phyloP scores from a whole-genome alignment of 768 basidiomycete species.

The Rhodotorula diobovata region DNA sequence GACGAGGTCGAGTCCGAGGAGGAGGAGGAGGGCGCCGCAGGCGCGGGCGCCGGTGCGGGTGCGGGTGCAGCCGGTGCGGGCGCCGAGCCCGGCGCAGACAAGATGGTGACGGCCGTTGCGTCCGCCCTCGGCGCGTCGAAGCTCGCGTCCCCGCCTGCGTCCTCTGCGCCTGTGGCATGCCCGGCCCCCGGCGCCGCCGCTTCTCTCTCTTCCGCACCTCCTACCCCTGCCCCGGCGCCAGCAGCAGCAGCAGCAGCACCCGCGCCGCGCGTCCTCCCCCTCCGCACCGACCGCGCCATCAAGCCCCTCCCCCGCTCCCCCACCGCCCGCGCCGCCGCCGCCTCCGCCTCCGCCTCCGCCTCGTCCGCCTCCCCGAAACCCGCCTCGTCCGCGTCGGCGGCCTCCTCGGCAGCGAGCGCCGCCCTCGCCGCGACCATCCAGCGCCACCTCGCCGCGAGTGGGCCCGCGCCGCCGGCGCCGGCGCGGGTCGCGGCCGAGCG shows the following conservation, averaged over 20 bases:
- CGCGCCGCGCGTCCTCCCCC: slow-evolving; percentile 4
- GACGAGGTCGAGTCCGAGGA: slow-evolving; percentile 24
- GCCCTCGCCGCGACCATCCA: slow-evolving; percentile 28
- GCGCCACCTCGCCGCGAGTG: slow-evolving; percentile 6
- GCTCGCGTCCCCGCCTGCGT: background rate
- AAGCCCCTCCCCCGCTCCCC: slow-evolving; percentile 16
- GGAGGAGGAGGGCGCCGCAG: slow-evolving; percentile 20
- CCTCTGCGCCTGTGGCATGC: background rate
- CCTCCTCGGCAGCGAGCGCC: background rate
- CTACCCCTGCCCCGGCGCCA: too few species aligned
- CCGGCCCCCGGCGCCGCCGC: background rate
- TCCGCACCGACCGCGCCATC: slow-evolving; percentile 16
- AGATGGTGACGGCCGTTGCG: background rate
- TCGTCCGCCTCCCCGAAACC: background rate
- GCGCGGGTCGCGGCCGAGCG: background rate
- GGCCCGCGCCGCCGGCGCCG: background rate
- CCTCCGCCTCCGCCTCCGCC: background rate
- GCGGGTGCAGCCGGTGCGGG: slow-evolving; percentile 3
- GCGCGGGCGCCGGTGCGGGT: background rate
- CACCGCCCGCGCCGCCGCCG: background rate
- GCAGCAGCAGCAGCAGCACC: background rate
- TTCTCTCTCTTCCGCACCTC: too few species aligned
- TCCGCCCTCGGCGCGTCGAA: background rate
- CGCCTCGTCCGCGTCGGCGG: background rate
- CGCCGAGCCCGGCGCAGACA: background rate